Evolutionary conservation across 2,329 filamentous ascomycete genomes (phyloP), one percentile per base, ranked within the genome.

Genomic region (Ascochyta fabae): DNA sequence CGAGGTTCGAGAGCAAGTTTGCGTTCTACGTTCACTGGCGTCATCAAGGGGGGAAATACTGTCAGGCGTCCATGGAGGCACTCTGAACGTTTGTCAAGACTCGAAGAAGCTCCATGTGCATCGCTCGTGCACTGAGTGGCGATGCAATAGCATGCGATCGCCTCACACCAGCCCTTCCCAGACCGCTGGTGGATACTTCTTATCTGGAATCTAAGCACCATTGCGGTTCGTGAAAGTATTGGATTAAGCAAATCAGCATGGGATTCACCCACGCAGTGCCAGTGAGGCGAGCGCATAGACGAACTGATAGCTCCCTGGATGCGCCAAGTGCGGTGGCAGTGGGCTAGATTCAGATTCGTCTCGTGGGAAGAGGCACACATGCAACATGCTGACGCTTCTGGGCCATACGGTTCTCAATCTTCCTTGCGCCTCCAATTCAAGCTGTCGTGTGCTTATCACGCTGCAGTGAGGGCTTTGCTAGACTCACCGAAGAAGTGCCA

Each of bases 401-500:
- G 22, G 15, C 29, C 6, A 2, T 26, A 13, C 16, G 29, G 29
- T 41, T 10, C 8, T 22, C 15, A 8, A 6, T 5, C 8, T 9
- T 19, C 2, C 6, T 12, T 40, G 12, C 35, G 12, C 19, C 19
- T 39, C 35, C 15, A 22, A 36, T 16, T 6, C 15, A 19, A 34
- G 23, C 2, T 12, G 10, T 31, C 22, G 27, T 40, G n/a, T 42
- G 12, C 49, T 53, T 47, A 53, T 53, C 49, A 41, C n/a, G 22
- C 12, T 27, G 36, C 49, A 41, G 36, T 36, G 12, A 29, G 24
- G 22, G n/a, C 12, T 41, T 23, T 35, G 16, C 27, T 9, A 46
- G 36, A 46, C 26, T 23, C 42, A 24, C 42, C 42, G 36, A 46
- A 42, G 35, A 40, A 35, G 23, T 4, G 7, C 42, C 42, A 29